Base-by-base conservation (phyloP, 148 eudicot species). In the Spergularia marina region DNA sequence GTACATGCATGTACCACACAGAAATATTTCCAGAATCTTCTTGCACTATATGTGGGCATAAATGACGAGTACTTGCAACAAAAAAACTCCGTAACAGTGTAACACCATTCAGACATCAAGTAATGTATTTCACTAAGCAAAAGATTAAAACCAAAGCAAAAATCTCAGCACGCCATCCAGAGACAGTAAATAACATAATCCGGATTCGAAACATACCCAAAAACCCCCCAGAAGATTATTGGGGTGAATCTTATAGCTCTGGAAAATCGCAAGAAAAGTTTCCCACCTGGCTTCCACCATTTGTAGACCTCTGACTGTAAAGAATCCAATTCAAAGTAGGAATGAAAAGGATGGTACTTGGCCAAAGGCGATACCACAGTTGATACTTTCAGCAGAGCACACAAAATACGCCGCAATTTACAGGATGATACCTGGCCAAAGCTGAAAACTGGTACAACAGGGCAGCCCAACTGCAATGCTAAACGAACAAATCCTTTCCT, bases 261-360 rank as follows among this genome's bases (percentile, higher is more conserved):
- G 16, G 95, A 75, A 47, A 94, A 72, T 72, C 84, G 78, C 80
- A 77, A 71, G 84, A 71, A 87, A 73, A 91, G 78, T 60, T 90
- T 84, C 71, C 93, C 90, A 51, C 83, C 52, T n/a, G 98, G 98
- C 77, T 88, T 94, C 98, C 98, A 94, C 98, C 98, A 94, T 72
- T 83, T 90, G 84, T 88, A 94, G 59, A 82, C 90, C 71, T 89
- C 53, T 1, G 95, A 82, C 97, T 94, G 89, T 81, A 76, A 69
- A 30, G 16, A 82, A 60, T 65, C 80, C 78, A 65, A 30, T 74
- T 23, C 74, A 60, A 67, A 12, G 7, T 39, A 67, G 4, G 58
- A 18, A 44, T 6, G 53, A 60, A 17, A 44, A 65, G 40, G 56
- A 59, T 5, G 53, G 25, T 23, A 57, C 36, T 13, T 56, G 10